Percentiles rank a stretch among this genome's conserved stretches.
Conservation (phyloP, 1,139 yeast genomes). For the Zygoascus meyerae region DNA sequence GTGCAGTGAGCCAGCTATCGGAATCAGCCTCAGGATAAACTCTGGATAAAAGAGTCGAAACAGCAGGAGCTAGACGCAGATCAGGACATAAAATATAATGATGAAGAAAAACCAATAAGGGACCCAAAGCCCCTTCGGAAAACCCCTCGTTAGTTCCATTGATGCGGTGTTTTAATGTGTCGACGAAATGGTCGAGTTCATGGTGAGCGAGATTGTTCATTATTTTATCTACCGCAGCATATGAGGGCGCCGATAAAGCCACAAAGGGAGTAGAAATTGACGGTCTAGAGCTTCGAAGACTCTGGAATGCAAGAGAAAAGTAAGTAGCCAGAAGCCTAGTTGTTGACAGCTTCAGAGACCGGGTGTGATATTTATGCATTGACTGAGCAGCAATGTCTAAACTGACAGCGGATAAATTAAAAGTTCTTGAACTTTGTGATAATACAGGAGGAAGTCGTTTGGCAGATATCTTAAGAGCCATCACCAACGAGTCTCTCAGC, state of each 20-base stretch:
- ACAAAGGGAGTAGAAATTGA: constrained; percentile 13
- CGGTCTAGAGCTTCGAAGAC: constrained; percentile 13
- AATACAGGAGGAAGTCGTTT: constrained; percentile 13
- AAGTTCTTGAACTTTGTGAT: constrained; percentile 12
- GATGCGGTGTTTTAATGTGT: constrained; percentile 4
- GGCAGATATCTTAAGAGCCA: constrained; percentile 13
- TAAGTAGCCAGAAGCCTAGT: constrained; percentile 13
- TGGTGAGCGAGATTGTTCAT: constrained; percentile 17
- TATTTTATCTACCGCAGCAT: constrained; percentile 17
- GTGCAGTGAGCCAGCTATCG: constrained; percentile 20
- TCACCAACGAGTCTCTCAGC: constrained; percentile 10
- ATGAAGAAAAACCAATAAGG: constrained; percentile 14
- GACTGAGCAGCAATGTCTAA: constrained; percentile 3
- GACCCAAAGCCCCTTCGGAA: constrained; percentile 5
- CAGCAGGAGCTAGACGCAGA: constrained; percentile 17
- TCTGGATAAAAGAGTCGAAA: constrained; percentile 16
- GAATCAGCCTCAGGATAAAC: constrained; percentile 19
- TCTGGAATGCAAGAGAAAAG: constrained; percentile 14
- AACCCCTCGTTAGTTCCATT: neutral
- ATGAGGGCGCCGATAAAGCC: constrained; percentile 12
- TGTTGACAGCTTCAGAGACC: neutral
- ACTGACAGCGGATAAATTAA: constrained; percentile 4
- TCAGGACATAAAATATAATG: constrained; percentile 24
- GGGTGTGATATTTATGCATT: constrained; percentile 3
- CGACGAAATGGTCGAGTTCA: constrained; percentile 14